These are phyloP conservation scores for Smallanthus sonchifolius DNA, from an alignment of 129 eudicot species.

Conservation along the genomic window DNA sequence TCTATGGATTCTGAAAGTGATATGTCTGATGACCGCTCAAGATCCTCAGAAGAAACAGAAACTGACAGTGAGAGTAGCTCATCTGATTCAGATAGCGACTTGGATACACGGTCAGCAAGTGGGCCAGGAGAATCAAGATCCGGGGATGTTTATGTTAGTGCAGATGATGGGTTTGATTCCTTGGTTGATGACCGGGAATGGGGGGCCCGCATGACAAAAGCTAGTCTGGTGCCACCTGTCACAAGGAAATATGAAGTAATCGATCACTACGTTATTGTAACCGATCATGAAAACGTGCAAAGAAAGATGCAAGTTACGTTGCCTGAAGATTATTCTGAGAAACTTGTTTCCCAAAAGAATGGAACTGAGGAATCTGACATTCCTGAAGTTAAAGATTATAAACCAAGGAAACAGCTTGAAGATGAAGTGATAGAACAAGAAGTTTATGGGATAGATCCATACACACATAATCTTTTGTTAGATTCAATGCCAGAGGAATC, in stretches of 20 bases:
- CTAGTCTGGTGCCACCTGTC: conserved; percentile 97
- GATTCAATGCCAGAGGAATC: conserved; percentile 90
- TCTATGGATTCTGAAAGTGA: conserved; percentile 63
- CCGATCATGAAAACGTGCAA: conserved; percentile 81
- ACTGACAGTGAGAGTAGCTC: conserved; percentile 53
- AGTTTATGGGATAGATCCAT: conserved; percentile 98
- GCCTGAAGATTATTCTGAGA: conserved; percentile 86
- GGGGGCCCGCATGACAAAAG: conserved; percentile 99
- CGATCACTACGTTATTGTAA: conserved; percentile 80
- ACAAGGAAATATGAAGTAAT: conserved; percentile 92
- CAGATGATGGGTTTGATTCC: conserved; percentile 64
- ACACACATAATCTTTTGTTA: conserved; percentile 85
- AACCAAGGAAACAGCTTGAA: conserved; percentile 87
- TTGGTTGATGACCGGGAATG: conserved; percentile 85
- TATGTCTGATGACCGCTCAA: conserved; percentile 68
- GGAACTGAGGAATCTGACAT: conserved; percentile 93
- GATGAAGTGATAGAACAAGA: conserved; percentile 96
- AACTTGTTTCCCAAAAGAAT: conserved; percentile 67
- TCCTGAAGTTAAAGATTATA: conserved; percentile 90
- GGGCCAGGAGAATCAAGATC: conserved; percentile 44
- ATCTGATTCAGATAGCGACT: conserved; percentile 63
- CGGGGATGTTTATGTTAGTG: conserved; percentile 36
- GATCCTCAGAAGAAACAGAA: conserved; percentile 64
- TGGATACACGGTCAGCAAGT: conserved; percentile 43
- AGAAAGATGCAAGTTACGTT: conserved; percentile 84